Conservation (phyloP, 2,329 filamentous ascomycete species). For the Arthrobotrys entomopaga region DNA sequence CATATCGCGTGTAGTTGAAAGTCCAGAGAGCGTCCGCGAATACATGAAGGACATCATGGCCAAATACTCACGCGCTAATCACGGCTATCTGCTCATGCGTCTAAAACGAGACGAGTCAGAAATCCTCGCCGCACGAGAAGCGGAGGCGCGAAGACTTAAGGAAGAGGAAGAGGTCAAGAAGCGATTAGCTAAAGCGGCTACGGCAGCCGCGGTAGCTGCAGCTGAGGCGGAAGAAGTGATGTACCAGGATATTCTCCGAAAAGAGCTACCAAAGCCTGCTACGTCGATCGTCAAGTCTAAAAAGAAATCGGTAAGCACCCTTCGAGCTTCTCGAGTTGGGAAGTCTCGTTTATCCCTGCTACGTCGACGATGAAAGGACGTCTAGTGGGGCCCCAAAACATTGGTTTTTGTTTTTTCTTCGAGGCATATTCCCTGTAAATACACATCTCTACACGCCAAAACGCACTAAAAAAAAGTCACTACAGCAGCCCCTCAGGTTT, state of each 20-base stretch:
- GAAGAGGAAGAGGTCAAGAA: conserved; percentile 50
- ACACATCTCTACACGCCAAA: conserved; percentile 55
- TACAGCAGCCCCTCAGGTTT: conserved; percentile 32
- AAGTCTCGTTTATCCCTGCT: conserved; percentile 54
- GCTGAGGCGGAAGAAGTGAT: conserved; percentile 43
- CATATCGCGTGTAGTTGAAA: conserved; percentile 71
- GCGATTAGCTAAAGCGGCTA: conserved; percentile 52
- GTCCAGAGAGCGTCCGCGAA: conserved; percentile 71
- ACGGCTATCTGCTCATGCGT: conserved; percentile 74
- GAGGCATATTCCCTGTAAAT: conserved; percentile 50
- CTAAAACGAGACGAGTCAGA: conserved; percentile 65
- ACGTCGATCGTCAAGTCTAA: conserved; percentile 54
- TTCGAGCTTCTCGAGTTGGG: conserved; percentile 52
- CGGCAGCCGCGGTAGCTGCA: conserved; percentile 28
- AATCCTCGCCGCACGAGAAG: conserved; percentile 48
- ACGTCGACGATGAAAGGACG: conserved; percentile 32
- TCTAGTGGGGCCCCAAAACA: conserved; percentile 38
- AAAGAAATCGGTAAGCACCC: conserved; percentile 55
- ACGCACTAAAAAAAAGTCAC: conserved; percentile 47
- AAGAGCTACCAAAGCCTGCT: conserved; percentile 44
- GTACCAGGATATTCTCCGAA: conserved; percentile 47
- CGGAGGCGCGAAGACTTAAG: conserved; percentile 50
- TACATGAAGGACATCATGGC: conserved; percentile 79
- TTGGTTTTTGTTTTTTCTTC: conserved; percentile 35
- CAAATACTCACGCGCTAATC: conserved; percentile 75